phyloP scores from a whole-genome alignment of 2,329 filamentous ascomycete genomes.

The Chrysoporthe deuterocubensis region DNA sequence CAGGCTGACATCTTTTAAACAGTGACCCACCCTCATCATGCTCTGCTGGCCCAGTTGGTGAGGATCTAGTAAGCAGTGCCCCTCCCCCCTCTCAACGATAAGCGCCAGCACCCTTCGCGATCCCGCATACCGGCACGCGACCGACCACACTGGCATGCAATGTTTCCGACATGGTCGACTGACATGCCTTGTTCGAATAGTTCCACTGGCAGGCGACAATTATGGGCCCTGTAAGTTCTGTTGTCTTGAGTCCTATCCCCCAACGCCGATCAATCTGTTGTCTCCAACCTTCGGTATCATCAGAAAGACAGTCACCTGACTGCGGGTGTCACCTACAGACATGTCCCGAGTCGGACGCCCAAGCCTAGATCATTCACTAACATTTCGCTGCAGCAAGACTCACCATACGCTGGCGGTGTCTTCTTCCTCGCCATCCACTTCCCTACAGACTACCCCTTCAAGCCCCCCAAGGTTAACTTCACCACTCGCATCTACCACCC shows the following conservation, averaged over 20 bases:
- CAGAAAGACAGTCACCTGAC: conserved; percentile 10
- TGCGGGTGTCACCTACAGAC: background rate
- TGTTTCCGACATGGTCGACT: conserved; percentile 33
- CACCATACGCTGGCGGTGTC: conserved; percentile 95
- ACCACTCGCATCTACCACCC: conserved; percentile 99
- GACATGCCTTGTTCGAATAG: conserved; percentile 52
- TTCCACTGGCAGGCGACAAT: conserved; percentile 99
- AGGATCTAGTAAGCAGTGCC: conserved; percentile 83
- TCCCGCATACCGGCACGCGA: conserved; percentile 15
- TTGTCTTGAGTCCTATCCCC: background rate
- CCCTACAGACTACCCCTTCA: conserved; percentile 99
- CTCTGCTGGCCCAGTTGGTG: conserved; percentile 94
- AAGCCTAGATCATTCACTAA: conserved; percentile 36
- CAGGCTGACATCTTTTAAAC: conserved; percentile 38
- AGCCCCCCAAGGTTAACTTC: conserved; percentile 99
- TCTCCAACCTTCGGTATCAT: background rate
- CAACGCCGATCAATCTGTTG: background rate
- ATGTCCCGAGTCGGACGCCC: conserved; percentile 8
- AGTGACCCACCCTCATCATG: conserved; percentile 99
- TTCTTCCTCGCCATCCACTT: conserved; percentile 99
- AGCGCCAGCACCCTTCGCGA: conserved; percentile 22
- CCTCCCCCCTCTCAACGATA: conserved; percentile 34
- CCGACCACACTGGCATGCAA: conserved; percentile 8
- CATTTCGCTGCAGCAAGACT: conserved; percentile 70
- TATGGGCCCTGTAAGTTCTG: conserved; percentile 90